Evolutionary conservation across 2,329 filamentous ascomycete species (phyloP).

Genomic region (Monascus ruber): DNA sequence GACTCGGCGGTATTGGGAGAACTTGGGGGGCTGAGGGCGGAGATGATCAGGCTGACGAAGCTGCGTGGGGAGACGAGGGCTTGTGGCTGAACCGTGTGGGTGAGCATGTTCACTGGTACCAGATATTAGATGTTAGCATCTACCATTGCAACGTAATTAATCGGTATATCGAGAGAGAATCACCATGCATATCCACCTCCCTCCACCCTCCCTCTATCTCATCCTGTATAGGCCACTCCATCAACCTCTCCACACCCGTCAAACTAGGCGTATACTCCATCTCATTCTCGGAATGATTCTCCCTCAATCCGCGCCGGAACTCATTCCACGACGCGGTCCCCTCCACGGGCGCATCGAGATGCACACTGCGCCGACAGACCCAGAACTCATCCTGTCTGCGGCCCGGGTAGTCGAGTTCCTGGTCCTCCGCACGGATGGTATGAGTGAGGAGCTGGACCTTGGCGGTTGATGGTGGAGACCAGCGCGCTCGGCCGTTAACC

Average conservation of each 20-base stretch:
- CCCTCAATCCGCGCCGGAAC: slow-evolving; percentile 25
- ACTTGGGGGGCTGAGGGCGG: slow-evolving; percentile 10
- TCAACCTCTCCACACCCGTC: slow-evolving; percentile 14
- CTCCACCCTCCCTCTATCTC: slow-evolving; percentile 10
- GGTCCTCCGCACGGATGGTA: not conserved
- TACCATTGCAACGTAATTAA: not conserved
- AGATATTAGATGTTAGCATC: not conserved
- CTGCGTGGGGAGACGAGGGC: slow-evolving; percentile 20
- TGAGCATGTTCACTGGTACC: slow-evolving; percentile 22
- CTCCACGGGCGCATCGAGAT: slow-evolving; percentile 13
- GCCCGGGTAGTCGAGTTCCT: not conserved
- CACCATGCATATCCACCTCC: slow-evolving; percentile 18
- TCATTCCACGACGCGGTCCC: slow-evolving; percentile 29
- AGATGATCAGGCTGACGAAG: slow-evolving; percentile 23
- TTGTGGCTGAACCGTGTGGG: slow-evolving; percentile 24
- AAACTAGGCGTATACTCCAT: slow-evolving; percentile 31
- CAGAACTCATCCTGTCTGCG: slow-evolving; percentile 22
- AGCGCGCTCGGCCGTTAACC: slow-evolving; percentile 13
- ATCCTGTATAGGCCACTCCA: slow-evolving; percentile 16
- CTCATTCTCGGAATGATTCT: slow-evolving; percentile 30
- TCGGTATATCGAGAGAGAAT: not conserved
- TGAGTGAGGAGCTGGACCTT: slow-evolving; percentile 16
- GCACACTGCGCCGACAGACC: slow-evolving; percentile 30
- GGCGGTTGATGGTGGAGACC: slow-evolving; percentile 18
- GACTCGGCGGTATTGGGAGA: not conserved